These are phyloP conservation scores for Cercospora janseana DNA, from an alignment of 2,329 filamentous ascomycete species.

Conservation along the genomic window DNA sequence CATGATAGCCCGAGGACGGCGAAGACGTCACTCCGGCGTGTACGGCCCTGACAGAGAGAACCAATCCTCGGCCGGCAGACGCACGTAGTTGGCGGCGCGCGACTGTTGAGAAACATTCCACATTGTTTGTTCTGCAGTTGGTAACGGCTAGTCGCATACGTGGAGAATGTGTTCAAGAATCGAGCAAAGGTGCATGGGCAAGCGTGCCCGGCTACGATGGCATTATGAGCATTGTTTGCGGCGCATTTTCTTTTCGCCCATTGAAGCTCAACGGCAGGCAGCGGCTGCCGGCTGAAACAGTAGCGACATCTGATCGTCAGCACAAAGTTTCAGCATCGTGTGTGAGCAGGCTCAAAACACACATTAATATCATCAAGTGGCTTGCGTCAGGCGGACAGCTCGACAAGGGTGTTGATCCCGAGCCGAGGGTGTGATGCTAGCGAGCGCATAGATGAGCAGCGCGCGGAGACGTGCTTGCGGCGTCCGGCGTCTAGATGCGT, in stretches of 20 bases:
- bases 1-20: constrained; percentile 17
- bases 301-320: constrained; percentile 1
- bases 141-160: constrained; percentile 16
- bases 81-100: not conserved
- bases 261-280: not conserved
- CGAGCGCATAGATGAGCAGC: not conserved
- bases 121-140: constrained; percentile 22
- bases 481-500: constrained; percentile 7
- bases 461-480: constrained; percentile 14
- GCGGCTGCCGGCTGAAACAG: constrained; percentile 1
- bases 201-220: no score
- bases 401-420: not conserved
- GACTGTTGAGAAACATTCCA: no score
- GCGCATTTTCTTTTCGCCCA: no score
- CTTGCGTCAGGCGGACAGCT: not conserved
- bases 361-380: not conserved
- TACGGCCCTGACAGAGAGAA: constrained; percentile 26
- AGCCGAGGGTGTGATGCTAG: not conserved
- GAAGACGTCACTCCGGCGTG: constrained; percentile 13
- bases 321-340: not conserved
- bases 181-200: no score
- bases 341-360: not conserved
- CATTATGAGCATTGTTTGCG: no score
- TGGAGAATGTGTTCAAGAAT: constrained; percentile 20
- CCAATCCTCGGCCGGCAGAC: constrained; percentile 7